These are phyloP conservation scores for Ceratocystis lukuohia DNA, from an alignment of 2,329 filamentous ascomycete genomes.

Conservation along the genomic window DNA sequence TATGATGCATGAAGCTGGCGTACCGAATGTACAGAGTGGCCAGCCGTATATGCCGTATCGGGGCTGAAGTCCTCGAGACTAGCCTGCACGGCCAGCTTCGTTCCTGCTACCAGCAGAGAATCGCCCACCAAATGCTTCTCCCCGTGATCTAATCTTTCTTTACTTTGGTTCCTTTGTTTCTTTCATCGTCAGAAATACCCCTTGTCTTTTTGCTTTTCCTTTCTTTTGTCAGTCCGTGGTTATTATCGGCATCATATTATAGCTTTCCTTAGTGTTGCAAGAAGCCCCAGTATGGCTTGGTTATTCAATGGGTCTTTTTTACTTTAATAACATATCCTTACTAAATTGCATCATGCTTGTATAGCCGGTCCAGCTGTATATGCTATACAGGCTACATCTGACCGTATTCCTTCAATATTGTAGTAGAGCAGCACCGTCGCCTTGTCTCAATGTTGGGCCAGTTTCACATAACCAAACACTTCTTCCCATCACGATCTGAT, in stretches of 20 bases:
- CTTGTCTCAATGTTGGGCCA: neutral
- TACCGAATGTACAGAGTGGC: conserved; percentile 31
- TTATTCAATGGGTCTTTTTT: neutral
- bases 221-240: conserved; percentile 2
- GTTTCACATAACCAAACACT: conserved; percentile 40
- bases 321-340: neutral
- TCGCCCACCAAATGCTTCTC: neutral
- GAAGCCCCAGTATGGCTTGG: neutral
- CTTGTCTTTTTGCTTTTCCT: neutral
- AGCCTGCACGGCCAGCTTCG: conserved; percentile 20
- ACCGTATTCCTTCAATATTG: too few species aligned
- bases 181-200: neutral
- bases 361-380: neutral
- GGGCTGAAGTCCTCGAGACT: conserved; percentile 20
- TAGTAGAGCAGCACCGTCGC: neutral
- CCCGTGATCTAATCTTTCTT: conserved; percentile 12
- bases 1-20: conserved; percentile 37
- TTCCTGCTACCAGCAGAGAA: neutral
- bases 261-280: neutral
- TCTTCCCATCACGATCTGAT: conserved; percentile 27
- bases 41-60: conserved; percentile 32
- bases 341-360: neutral
- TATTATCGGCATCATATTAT: neutral
- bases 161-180: conserved; percentile 8
- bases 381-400: neutral